These are phyloP conservation scores for Pyrenophora tritici-repentis DNA, from an alignment of 2,329 filamentous ascomycete genomes.

Conservation along the genomic window DNA sequence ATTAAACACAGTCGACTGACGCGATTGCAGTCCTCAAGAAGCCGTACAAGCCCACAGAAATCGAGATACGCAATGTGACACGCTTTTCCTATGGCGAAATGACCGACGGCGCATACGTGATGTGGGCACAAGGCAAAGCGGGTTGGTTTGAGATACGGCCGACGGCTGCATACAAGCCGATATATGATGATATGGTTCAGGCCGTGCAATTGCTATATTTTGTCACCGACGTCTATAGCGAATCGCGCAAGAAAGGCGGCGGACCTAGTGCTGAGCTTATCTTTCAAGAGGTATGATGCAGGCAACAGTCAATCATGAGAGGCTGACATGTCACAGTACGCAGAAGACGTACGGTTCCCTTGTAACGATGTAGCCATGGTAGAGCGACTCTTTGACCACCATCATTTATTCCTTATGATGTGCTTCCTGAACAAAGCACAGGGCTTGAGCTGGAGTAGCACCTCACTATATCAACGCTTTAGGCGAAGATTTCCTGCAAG, in stretches of 20 bases:
- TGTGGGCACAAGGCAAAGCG: slow-evolving; percentile 68
- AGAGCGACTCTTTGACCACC: slow-evolving; percentile 38
- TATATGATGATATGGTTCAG: slow-evolving; percentile 65
- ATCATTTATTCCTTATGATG: slow-evolving; percentile 52
- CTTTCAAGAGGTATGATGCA: slow-evolving; percentile 44
- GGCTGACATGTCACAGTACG: slow-evolving; percentile 36
- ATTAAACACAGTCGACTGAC: slow-evolving; percentile 13
- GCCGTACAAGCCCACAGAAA: slow-evolving; percentile 41
- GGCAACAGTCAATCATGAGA: background rate
- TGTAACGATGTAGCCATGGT: slow-evolving; percentile 34
- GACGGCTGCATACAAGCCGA: slow-evolving; percentile 59
- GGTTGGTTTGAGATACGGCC: slow-evolving; percentile 73
- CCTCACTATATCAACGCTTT: slow-evolving; percentile 50
- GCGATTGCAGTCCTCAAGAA: slow-evolving; percentile 37
- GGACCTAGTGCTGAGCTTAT: slow-evolving; percentile 46
- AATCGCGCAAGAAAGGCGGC: slow-evolving; percentile 48
- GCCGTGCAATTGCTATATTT: slow-evolving; percentile 68
- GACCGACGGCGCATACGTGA: slow-evolving; percentile 61
- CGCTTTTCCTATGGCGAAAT: slow-evolving; percentile 57
- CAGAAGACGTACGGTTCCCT: slow-evolving; percentile 39
- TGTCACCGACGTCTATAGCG: slow-evolving; percentile 61
- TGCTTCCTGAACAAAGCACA: slow-evolving; percentile 53
- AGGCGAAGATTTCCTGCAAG: slow-evolving; percentile 46
- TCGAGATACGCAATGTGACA: slow-evolving; percentile 61
- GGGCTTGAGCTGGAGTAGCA: slow-evolving; percentile 51